These are phyloP conservation scores for Pistacia integerrima DNA, from an alignment of 345 rosid species.

Conservation along the genomic window DNA sequence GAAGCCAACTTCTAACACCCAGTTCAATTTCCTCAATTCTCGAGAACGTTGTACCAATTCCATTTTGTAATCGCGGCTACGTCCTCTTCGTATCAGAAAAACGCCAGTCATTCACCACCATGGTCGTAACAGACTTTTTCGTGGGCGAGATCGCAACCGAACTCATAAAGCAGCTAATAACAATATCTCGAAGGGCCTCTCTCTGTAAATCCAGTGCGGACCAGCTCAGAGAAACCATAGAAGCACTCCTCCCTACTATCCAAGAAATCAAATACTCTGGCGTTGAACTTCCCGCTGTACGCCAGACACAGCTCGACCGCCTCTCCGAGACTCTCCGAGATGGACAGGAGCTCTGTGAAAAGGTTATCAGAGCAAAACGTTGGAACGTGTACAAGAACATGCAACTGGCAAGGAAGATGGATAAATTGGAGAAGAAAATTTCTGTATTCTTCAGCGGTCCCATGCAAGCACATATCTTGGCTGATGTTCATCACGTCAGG, in stretches of 20 bases:
- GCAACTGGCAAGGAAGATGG: slow-evolving; percentile 59
- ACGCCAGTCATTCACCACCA: neutral
- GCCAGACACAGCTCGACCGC: slow-evolving; percentile 70
- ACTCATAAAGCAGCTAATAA: slow-evolving; percentile 43
- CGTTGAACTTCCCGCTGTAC: slow-evolving; percentile 64
- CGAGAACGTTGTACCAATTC: too few species aligned
- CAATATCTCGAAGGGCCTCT: slow-evolving; percentile 41
- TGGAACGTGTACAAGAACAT: slow-evolving; percentile 70
- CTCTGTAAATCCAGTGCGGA: slow-evolving; percentile 55
- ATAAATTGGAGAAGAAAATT: slow-evolving; percentile 60
- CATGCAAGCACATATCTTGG: slow-evolving; percentile 52
- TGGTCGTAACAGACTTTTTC: slow-evolving; percentile 68
- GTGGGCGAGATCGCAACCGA: slow-evolving; percentile 69
- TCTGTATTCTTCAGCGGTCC: slow-evolving; percentile 37
- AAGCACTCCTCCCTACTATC: slow-evolving; percentile 48
- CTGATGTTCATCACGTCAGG: slow-evolving; percentile 67
- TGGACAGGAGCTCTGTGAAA: slow-evolving; percentile 53
- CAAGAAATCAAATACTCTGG: slow-evolving; percentile 74
- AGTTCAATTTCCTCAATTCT: too few species aligned
- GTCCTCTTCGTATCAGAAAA: too few species aligned
- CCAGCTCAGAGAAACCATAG: slow-evolving; percentile 30
- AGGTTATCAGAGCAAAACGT: slow-evolving; percentile 43
- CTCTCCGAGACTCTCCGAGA: slow-evolving; percentile 40
- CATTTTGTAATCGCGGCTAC: too few species aligned
- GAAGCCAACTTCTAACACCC: too few species aligned